phyloP scores from a whole-genome alignment of 1,139 yeast genomes.

The Taphrina communis region DNA sequence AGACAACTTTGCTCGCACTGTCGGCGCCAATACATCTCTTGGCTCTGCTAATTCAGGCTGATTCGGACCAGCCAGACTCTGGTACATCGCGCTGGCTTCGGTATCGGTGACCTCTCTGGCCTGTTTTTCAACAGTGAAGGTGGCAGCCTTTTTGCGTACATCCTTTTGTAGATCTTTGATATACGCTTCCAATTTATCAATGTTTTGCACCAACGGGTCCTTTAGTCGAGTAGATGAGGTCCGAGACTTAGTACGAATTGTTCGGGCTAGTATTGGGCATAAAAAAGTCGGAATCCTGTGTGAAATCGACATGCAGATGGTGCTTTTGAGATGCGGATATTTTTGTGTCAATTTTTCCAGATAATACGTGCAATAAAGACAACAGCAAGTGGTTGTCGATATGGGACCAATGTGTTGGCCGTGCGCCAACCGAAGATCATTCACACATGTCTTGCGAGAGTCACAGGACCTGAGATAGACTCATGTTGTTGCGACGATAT shows the following conservation, averaged over 20 bases:
- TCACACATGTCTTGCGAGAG: no score
- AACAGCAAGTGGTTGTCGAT: no score
- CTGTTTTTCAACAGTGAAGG: slow-evolving; percentile 1
- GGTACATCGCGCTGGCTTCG: slow-evolving; percentile 21
- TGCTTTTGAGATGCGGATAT: background rate
- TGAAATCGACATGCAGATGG: background rate
- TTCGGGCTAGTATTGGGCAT: slow-evolving; percentile 28
- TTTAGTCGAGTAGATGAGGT: background rate
- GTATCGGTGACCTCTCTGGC: slow-evolving; percentile 7
- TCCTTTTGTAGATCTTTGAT: slow-evolving; percentile 24
- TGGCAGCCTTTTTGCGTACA: slow-evolving; percentile 16
- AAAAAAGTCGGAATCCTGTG: slow-evolving; percentile 24
- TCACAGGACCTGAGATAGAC: no score
- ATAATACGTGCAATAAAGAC: no score
- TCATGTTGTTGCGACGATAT: background rate
- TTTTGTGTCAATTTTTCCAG: background rate
- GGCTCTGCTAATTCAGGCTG: slow-evolving; percentile 8
- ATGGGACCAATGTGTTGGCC: no score
- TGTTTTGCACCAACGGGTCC: slow-evolving; percentile 25
- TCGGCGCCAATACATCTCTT: background rate
- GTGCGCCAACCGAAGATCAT: no score
- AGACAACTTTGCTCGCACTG: slow-evolving; percentile 4
- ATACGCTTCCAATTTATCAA: slow-evolving; percentile 36
- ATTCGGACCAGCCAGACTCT: slow-evolving; percentile 6
- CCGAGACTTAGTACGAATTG: slow-evolving; percentile 9